Evolutionary conservation across 768 basidiomycete genomes (phyloP).

Genomic region (Goffeauzyma gilvescens): DNA sequence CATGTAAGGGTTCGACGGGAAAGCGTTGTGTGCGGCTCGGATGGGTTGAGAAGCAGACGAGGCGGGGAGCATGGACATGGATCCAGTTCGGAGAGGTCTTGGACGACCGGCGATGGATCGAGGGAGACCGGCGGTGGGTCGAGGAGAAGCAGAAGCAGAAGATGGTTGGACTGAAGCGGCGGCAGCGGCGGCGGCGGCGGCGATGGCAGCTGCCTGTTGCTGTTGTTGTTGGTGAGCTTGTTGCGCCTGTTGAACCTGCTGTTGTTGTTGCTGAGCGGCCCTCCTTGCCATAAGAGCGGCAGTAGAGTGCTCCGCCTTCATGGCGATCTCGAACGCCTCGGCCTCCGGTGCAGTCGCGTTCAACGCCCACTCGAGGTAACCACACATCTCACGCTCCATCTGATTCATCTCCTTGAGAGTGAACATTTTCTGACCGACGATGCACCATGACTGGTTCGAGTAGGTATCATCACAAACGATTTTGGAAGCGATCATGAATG

Average conservation of each 20-base stretch:
- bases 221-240: not conserved
- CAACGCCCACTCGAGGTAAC: conserved; percentile 64
- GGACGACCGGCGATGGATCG: too few species aligned
- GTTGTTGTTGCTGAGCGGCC: not conserved
- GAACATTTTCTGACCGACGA: conserved; percentile 78
- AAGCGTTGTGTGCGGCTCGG: too few species aligned
- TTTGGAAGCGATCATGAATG: conserved; percentile 80
- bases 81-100: too few species aligned
- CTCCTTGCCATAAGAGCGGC: not conserved
- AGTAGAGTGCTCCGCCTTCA: conserved; percentile 1
- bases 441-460: conserved; percentile 79
- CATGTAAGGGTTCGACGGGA: too few species aligned
- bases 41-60: too few species aligned
- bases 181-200: too few species aligned
- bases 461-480: conserved; percentile 90
- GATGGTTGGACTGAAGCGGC: too few species aligned
- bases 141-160: too few species aligned
- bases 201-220: too few species aligned
- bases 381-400: conserved; percentile 88
- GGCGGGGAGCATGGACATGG: too few species aligned
- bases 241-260: not conserved
- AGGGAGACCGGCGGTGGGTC: too few species aligned
- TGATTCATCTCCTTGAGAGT: conserved; percentile 75
- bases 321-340: conserved; percentile 3
- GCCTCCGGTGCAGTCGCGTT: conserved; percentile 1